Conservation (phyloP, 305 asterid genomes). For the Fraxinus dipetala region DNA sequence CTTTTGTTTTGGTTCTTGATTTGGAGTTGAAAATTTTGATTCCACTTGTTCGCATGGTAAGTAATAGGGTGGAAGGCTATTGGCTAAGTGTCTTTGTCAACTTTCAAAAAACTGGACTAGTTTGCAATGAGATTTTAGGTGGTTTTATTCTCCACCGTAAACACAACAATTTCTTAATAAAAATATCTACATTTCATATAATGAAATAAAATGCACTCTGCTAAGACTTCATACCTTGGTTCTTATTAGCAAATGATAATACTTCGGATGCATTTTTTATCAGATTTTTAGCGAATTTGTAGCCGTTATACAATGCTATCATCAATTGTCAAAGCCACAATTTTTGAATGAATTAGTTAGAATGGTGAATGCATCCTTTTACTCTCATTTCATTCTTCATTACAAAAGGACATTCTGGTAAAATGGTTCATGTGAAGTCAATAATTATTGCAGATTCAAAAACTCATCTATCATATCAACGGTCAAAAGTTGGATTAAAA, state of each 20-base stretch:
- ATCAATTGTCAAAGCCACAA: not conserved
- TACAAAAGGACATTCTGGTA: not conserved
- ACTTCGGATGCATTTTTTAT: not conserved
- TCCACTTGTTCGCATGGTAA: not conserved
- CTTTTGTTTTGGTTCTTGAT: not conserved
- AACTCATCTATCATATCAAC: too few relatives aligned
- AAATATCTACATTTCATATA: not conserved
- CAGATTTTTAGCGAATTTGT: not conserved
- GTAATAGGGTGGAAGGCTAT: not conserved
- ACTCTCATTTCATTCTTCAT: not conserved
- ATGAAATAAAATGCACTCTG: not conserved
- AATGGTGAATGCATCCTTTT: not conserved
- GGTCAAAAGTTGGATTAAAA: too few relatives aligned
- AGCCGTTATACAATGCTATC: not conserved
- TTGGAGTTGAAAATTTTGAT: not conserved
- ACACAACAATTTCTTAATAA: not conserved
- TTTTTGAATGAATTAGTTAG: not conserved
- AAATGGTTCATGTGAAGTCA: too few relatives aligned
- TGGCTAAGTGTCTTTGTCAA: slow-evolving; percentile 23
- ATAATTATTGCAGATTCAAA: too few relatives aligned
- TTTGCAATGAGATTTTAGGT: slow-evolving; percentile 9
- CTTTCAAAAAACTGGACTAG: slow-evolving; percentile 6
- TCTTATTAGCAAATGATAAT: not conserved
- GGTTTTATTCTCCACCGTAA: slow-evolving; percentile 9
- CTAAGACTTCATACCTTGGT: not conserved